Evolutionary conservation across 306 rosid species (phyloP).

Genomic region (Rosa persica): DNA sequence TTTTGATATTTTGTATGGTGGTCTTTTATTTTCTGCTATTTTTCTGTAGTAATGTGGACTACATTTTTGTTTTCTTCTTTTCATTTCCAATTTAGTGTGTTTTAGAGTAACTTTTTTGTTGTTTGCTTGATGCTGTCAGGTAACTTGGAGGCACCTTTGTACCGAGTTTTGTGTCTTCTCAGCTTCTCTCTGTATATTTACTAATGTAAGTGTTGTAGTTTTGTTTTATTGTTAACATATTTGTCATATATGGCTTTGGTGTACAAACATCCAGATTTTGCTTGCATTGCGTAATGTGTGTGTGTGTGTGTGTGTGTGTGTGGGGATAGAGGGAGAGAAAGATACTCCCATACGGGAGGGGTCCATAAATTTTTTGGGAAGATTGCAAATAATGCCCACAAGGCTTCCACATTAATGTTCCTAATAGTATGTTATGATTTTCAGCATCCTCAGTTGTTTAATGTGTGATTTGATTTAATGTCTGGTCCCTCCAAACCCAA

Average conservation of each 20-base stretch:
- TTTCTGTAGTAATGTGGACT: background rate
- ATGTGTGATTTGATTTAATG: background rate
- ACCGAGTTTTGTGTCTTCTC: background rate
- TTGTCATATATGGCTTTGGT: background rate
- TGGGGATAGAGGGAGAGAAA: no score
- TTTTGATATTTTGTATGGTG: background rate
- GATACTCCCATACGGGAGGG: no score
- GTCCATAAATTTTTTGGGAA: background rate
- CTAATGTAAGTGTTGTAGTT: slow-evolving; percentile 11
- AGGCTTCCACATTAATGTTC: background rate
- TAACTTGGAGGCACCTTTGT: background rate
- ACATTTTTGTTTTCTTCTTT: background rate
- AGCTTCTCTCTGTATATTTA: background rate
- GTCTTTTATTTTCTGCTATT: background rate
- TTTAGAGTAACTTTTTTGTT: background rate
- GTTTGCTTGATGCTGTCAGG: background rate
- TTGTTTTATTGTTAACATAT: background rate
- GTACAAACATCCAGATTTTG: background rate
- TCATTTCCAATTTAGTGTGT: background rate
- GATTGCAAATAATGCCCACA: background rate
- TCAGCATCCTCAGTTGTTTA: background rate
- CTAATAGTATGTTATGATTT: background rate
- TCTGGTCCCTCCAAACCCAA: background rate
- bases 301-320: no score
- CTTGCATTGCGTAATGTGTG: background rate